Conservation (phyloP, 768 basidiomycete genomes). For the Suillus variegatus region DNA sequence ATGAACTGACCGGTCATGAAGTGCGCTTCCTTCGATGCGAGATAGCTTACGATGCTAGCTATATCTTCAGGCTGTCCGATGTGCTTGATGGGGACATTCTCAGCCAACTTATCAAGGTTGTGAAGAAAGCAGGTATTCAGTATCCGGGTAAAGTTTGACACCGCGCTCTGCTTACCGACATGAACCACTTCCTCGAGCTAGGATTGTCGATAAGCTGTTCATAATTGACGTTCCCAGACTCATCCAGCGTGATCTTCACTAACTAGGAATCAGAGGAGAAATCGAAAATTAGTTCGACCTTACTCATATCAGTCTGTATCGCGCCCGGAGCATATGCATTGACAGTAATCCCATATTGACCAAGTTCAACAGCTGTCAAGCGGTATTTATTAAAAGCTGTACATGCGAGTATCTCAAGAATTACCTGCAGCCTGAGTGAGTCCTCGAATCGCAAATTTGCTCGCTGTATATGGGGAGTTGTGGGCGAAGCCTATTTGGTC, state of each 20-base stretch:
- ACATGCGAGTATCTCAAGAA: background rate
- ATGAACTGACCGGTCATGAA: constrained; percentile 34
- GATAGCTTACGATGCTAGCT: constrained; percentile 35
- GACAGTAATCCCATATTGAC: constrained; percentile 37
- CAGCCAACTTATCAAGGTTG: constrained; percentile 9
- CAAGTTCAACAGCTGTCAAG: constrained; percentile 30
- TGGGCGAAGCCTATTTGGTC: background rate
- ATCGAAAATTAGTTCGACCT: background rate
- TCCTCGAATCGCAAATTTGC: constrained; percentile 44
- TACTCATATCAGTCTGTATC: constrained; percentile 34
- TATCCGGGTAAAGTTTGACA: constrained; percentile 3
- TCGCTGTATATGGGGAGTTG: constrained; percentile 32
- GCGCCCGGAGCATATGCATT: constrained; percentile 42
- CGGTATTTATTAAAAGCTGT: background rate
- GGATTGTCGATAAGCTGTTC: background rate
- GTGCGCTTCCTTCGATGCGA: constrained; percentile 35
- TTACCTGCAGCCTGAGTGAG: constrained; percentile 42
- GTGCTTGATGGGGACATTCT: constrained; percentile 16
- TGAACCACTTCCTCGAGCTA: constrained; percentile 21
- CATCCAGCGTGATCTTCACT: constrained; percentile 12
- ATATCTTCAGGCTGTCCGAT: constrained; percentile 31
- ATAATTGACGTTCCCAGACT: constrained; percentile 11
- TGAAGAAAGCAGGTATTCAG: constrained; percentile 4
- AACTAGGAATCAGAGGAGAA: constrained; percentile 7
- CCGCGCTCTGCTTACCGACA: constrained; percentile 18